Conservation (phyloP, 495 filamentous ascomycete species). For the Lichenothelia convexa region DNA sequence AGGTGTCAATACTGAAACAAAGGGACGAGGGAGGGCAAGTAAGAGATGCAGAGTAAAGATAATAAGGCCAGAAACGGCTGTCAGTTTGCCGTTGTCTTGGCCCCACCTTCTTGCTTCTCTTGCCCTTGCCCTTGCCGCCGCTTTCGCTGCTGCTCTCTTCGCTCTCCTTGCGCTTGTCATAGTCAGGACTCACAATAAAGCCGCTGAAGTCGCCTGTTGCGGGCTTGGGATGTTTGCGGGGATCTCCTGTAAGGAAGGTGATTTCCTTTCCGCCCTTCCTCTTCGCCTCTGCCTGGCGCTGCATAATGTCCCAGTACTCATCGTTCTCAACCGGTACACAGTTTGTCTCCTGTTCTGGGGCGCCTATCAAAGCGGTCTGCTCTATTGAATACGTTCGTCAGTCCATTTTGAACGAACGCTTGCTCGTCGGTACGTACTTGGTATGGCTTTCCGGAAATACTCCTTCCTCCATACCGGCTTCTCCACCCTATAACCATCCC, state of each 20-base stretch:
- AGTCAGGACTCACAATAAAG: slow-evolving; percentile 36
- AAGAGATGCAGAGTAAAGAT: too few relatives aligned
- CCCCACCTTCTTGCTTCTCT: too few relatives aligned
- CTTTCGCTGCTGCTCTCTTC: too few relatives aligned
- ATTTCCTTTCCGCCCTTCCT: slow-evolving; percentile 42
- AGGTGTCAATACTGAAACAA: background rate
- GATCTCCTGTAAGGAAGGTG: slow-evolving; percentile 26
- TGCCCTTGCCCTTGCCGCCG: too few relatives aligned
- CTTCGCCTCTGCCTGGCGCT: slow-evolving; percentile 38
- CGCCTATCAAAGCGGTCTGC: slow-evolving; percentile 60
- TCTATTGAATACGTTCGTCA: slow-evolving; percentile 33
- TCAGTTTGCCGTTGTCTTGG: too few relatives aligned
- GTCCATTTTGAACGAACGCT: background rate
- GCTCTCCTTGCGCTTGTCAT: slow-evolving; percentile 4
- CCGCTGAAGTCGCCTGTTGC: slow-evolving; percentile 28
- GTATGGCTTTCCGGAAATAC: slow-evolving; percentile 37
- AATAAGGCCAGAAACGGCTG: too few relatives aligned
- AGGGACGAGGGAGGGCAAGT: background rate
- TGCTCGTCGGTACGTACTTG: slow-evolving; percentile 38
- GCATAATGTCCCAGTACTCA: slow-evolving; percentile 46
- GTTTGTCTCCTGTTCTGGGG: slow-evolving; percentile 56
- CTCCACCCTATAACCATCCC: too few relatives aligned
- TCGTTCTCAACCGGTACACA: slow-evolving; percentile 58
- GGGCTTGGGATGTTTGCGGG: background rate
- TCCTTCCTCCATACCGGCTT: too few relatives aligned